Evolutionary conservation across 2,329 filamentous ascomycete species (phyloP).

Genomic region (Aureobasidium vineae): DNA sequence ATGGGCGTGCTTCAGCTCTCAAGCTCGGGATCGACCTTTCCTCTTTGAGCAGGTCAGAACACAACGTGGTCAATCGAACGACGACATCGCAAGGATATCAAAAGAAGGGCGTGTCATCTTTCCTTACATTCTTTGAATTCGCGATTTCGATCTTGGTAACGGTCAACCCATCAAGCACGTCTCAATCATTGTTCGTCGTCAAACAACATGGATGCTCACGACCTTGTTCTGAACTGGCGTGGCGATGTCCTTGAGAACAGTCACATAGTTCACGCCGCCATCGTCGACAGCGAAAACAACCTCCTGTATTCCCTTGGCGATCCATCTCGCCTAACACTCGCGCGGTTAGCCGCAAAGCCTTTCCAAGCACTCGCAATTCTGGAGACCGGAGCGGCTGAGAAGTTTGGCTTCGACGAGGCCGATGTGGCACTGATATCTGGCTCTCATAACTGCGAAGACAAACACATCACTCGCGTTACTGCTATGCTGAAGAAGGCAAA

Average conservation of each 20-base stretch:
- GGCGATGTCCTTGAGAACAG: conserved; percentile 7
- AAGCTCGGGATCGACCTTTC: neutral
- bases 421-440: conserved; percentile 4
- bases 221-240: conserved; percentile 1
- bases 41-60: conserved; percentile 8
- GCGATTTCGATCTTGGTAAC: no score
- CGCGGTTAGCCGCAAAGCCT: neutral
- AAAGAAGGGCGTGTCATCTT: neutral
- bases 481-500: neutral
- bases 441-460: neutral
- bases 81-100: neutral
- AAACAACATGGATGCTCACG: neutral
- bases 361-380: conserved; percentile 6
- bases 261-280: conserved; percentile 5
- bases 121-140: neutral
- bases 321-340: neutral
- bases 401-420: neutral
- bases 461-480: neutral
- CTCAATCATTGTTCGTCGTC: no score
- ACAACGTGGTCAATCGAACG: neutral
- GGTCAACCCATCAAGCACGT: no score
- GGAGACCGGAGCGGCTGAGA: neutral
- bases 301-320: neutral
- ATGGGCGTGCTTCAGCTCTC: neutral
- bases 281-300: neutral